Conservation (phyloP, 2,329 filamentous ascomycete species). For the Cordyceps javanica region DNA sequence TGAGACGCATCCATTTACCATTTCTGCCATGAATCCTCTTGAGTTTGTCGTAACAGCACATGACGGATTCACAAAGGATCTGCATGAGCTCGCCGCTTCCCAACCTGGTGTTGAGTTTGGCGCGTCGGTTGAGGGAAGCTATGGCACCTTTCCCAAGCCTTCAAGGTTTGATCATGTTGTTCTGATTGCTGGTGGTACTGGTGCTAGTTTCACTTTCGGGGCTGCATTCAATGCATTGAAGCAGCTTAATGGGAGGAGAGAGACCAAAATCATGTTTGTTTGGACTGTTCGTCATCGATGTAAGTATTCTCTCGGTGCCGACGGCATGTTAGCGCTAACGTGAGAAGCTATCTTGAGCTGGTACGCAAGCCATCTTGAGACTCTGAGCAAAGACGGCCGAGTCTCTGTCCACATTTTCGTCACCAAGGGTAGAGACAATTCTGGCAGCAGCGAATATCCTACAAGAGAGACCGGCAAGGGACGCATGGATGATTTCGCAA, state of each 20-base stretch:
- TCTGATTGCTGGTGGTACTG: constrained; percentile 55
- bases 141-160: constrained; percentile 49
- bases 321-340: constrained; percentile 1
- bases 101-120: constrained; percentile 43
- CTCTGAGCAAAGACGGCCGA: constrained; percentile 24
- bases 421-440: constrained; percentile 19
- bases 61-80: constrained; percentile 51
- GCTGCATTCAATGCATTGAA: constrained; percentile 31
- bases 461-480: not conserved
- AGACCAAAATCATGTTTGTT: constrained; percentile 30
- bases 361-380: constrained; percentile 31
- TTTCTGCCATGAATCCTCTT: constrained; percentile 44
- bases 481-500: not conserved
- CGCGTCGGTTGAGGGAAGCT: constrained; percentile 52
- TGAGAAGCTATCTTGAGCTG: constrained; percentile 29
- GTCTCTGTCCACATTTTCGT: constrained; percentile 30
- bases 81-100: constrained; percentile 44
- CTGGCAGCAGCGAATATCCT: not conserved
- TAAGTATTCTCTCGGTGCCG: constrained; percentile 19
- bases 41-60: constrained; percentile 55
- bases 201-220: constrained; percentile 49
- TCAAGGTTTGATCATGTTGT: constrained; percentile 48
- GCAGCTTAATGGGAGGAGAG: constrained; percentile 16
- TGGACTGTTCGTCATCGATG: constrained; percentile 34
- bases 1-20: constrained; percentile 60